phyloP scores from a whole-genome alignment of 208 protist species.

The Naegleria fowleri region DNA sequence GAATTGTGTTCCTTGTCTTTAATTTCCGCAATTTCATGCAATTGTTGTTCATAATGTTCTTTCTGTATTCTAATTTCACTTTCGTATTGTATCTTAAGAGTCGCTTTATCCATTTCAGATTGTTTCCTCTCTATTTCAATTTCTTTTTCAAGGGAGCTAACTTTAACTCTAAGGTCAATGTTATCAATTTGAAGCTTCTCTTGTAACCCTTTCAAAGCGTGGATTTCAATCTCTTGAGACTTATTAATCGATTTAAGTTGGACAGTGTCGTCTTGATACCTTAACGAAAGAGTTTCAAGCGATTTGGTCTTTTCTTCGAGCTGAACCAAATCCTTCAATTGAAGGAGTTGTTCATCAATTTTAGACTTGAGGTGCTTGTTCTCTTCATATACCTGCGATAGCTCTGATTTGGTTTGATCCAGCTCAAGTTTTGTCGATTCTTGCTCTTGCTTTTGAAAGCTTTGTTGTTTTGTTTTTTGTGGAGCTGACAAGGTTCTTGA shows the following conservation, averaged over 20 bases:
- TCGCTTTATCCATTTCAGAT: not conserved
- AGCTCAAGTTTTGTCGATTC: not conserved
- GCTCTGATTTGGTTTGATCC: not conserved
- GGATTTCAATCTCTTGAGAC: not conserved
- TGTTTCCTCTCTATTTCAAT: not conserved
- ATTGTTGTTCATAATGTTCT: not conserved
- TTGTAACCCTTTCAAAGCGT: not conserved
- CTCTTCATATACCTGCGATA: not conserved
- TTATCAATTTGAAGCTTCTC: not conserved
- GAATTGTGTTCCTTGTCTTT: not conserved
- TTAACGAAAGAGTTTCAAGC: not conserved
- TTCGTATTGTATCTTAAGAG: not conserved
- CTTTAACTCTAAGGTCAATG: slow-evolving; percentile 2
- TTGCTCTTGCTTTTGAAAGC: not conserved
- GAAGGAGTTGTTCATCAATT: not conserved
- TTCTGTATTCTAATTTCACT: not conserved
- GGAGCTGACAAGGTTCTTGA: not conserved
- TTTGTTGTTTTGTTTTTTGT: not conserved
- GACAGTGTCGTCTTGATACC: not conserved
- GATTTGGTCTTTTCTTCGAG: not conserved
- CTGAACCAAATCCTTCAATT: not conserved
- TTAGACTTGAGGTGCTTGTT: not conserved
- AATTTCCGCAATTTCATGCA: not conserved
- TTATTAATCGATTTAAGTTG: not conserved
- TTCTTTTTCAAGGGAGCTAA: not conserved